phyloP scores from a whole-genome alignment of 2,329 filamentous ascomycete species.

The Grosmannia penicillata region DNA sequence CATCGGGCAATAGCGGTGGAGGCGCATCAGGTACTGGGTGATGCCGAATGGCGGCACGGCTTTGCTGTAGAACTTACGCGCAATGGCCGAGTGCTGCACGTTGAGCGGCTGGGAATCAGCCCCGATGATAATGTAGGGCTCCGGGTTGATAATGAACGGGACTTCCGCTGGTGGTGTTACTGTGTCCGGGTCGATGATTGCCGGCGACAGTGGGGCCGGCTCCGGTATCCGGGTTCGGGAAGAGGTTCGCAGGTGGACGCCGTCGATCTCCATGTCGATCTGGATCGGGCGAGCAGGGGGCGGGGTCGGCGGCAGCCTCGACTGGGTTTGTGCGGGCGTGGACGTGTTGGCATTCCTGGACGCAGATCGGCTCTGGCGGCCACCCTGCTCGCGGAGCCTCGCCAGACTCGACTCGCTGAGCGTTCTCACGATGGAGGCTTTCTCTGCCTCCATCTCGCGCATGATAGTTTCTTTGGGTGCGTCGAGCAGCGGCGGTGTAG shows the following conservation, averaged over 20 bases:
- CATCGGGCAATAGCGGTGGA: conserved; percentile 87
- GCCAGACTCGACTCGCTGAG: conserved; percentile 40
- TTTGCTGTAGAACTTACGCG: conserved; percentile 87
- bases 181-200: not conserved
- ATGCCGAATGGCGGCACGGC: conserved; percentile 69
- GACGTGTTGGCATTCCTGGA: not conserved
- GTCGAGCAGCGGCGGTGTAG: conserved; percentile 55
- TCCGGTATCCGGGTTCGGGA: conserved; percentile 11
- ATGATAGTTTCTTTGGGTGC: conserved; percentile 47
- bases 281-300: conserved; percentile 9
- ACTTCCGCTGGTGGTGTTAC: conserved; percentile 1
- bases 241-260: conserved; percentile 30
- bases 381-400: conserved; percentile 26
- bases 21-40: conserved; percentile 69
- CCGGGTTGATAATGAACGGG: conserved; percentile 16
- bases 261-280: conserved; percentile 26
- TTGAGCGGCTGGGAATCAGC: conserved; percentile 58
- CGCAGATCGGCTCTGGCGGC: conserved; percentile 15
- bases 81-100: conserved; percentile 71
- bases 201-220: conserved; percentile 27
- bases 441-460: conserved; percentile 47
- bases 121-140: conserved; percentile 48
- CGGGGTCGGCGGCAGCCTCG: conserved; percentile 11
- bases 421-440: conserved; percentile 42
- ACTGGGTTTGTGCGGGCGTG: not conserved